phyloP scores from a whole-genome alignment of 2,329 filamentous ascomycete genomes.

The Alternaria sp. region DNA sequence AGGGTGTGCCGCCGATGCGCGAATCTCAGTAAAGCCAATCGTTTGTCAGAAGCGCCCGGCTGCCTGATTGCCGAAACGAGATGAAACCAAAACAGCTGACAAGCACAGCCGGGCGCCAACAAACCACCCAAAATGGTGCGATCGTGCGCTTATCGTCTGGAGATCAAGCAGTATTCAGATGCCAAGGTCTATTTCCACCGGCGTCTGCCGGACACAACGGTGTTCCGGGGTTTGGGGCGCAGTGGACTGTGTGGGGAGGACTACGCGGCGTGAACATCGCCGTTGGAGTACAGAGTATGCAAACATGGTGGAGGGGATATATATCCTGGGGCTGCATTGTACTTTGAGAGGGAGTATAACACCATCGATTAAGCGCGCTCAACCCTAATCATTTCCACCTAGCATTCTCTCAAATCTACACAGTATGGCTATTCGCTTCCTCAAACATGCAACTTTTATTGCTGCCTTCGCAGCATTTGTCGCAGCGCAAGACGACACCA shows the following conservation, averaged over 20 bases:
- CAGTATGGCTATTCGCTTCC: conserved; percentile 19
- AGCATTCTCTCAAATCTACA: neutral
- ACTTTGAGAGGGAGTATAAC: neutral
- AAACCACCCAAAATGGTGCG: conserved; percentile 7
- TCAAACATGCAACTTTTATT: conserved; percentile 3
- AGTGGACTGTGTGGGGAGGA: conserved; percentile 21
- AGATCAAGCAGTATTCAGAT: conserved; percentile 3
- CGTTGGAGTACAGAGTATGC: conserved; percentile 13
- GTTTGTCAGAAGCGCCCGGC: conserved; percentile 21
- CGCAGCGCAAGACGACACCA: conserved; percentile 16
- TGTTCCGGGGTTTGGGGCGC: conserved; percentile 10
- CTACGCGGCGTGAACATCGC: conserved; percentile 9
- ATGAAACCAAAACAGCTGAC: conserved; percentile 35
- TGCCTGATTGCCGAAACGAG: conserved; percentile 22
- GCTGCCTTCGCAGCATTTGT: conserved; percentile 1
- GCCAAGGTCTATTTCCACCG: conserved; percentile 13
- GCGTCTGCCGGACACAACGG: neutral
- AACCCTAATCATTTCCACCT: neutral
- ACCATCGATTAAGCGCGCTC: neutral
- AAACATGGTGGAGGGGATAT: conserved; percentile 12
- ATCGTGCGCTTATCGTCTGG: conserved; percentile 26
- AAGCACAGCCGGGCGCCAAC: conserved; percentile 14
- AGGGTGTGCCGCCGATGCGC: conserved; percentile 5
- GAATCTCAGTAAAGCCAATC: neutral
- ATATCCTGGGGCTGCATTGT: conserved; percentile 20